phyloP scores from a whole-genome alignment of 2,329 filamentous ascomycete species.

The Claviceps sorghi region DNA sequence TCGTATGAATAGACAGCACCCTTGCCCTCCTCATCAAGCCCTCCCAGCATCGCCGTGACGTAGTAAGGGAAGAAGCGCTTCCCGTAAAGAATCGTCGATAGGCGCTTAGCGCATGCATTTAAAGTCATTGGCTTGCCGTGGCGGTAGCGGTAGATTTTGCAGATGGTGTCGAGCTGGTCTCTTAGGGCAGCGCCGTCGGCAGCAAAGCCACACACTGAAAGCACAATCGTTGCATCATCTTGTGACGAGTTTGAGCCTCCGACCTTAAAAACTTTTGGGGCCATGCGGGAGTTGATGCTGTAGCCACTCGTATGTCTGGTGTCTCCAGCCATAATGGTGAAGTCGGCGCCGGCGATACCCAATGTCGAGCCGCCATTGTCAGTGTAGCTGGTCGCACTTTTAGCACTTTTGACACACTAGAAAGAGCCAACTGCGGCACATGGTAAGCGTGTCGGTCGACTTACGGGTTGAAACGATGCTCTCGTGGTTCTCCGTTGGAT shows the following conservation, averaged over 20 bases:
- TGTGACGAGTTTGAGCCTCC: conserved; percentile 80
- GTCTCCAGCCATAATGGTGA: conserved; percentile 93
- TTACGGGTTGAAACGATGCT: conserved; percentile 90
- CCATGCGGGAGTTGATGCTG: conserved; percentile 95
- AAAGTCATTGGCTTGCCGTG: conserved; percentile 94
- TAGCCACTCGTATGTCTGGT: conserved; percentile 91
- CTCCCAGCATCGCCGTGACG: conserved; percentile 83
- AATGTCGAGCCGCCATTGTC: conserved; percentile 96
- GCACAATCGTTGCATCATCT: conserved; percentile 69
- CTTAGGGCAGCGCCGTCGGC: conserved; percentile 89
- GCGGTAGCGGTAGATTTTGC: conserved; percentile 98
- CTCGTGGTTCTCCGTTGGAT: conserved; percentile 38
- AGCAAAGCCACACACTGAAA: conserved; percentile 90
- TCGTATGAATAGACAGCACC: conserved; percentile 96
- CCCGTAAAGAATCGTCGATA: conserved; percentile 89
- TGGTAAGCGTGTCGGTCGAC: conserved; percentile 15
- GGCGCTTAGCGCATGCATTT: conserved; percentile 82
- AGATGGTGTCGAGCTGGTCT: conserved; percentile 82
- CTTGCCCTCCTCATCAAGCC: conserved; percentile 84
- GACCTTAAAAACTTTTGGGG: conserved; percentile 94
- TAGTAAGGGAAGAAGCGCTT: conserved; percentile 99
- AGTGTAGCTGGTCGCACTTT: conserved; percentile 52
- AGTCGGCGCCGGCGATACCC: conserved; percentile 85
- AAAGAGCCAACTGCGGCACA: neutral
- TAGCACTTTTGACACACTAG: neutral